A percentile compares a stretch with the other conserved stretches of the same genome.
Conservation (phyloP, 1,284 basidiomycete genomes). For the Apiotrichum brassicae region DNA sequence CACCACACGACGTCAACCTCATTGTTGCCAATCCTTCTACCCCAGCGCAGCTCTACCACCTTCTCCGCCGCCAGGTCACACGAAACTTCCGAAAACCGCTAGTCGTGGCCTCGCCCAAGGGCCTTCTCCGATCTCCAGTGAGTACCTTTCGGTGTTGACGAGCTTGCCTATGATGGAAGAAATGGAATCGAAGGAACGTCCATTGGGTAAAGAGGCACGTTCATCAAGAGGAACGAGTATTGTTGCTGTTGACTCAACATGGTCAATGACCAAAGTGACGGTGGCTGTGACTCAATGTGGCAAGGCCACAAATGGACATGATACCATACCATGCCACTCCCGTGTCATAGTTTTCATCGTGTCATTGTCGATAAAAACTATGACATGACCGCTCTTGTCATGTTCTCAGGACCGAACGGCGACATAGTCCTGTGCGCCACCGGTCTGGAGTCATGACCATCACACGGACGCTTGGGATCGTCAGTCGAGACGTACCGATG, state of each 20-base stretch:
- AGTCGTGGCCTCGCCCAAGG: conserved; percentile 75
- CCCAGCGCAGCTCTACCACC: conserved; percentile 81
- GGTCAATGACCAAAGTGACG: neutral
- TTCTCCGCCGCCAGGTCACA: conserved; percentile 71
- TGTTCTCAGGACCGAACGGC: no score
- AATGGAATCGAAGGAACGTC: neutral
- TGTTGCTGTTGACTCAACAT: neutral
- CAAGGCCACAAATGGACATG: neutral
- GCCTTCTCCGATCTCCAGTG: conserved; percentile 68
- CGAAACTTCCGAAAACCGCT: conserved; percentile 80
- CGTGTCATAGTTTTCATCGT: no score
- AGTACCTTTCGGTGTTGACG: conserved; percentile 28
- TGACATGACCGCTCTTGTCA: no score
- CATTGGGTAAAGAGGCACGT: neutral
- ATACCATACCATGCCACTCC: no score
- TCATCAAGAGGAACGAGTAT: neutral
- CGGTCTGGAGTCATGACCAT: no score
- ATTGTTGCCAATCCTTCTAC: conserved; percentile 79
- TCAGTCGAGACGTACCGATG: no score
- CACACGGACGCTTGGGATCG: no score
- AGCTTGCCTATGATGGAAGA: neutral
- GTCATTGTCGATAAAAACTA: no score
- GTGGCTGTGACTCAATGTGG: neutral
- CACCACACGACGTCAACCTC: conserved; percentile 60
- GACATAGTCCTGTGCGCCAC: no score